phyloP scores from a whole-genome alignment of 805 yeast genomes.

The Pichia pseudocactophila region DNA sequence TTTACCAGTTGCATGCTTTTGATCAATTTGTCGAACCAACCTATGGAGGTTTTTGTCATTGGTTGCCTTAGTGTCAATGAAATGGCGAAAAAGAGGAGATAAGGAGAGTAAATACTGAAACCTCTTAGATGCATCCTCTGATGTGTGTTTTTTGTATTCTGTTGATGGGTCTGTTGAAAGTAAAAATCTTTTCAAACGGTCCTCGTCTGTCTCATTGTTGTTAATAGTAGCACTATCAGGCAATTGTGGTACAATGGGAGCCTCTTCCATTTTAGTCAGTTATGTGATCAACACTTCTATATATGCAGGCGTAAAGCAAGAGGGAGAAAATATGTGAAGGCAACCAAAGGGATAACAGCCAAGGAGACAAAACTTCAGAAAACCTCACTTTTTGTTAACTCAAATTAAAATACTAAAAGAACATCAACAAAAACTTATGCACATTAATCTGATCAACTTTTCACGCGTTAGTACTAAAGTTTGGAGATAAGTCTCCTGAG shows the following conservation, averaged over 20 bases:
- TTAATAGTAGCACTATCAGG: conserved; percentile 6
- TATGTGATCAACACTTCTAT: too few relatives aligned
- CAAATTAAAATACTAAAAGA: too few relatives aligned
- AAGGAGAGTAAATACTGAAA: conserved; percentile 73
- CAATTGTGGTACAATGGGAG: not conserved
- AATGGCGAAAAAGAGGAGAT: conserved; percentile 82
- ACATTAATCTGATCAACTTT: too few relatives aligned
- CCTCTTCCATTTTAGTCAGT: too few relatives aligned
- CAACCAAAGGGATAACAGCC: too few relatives aligned
- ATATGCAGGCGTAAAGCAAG: too few relatives aligned
- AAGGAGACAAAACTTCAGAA: too few relatives aligned
- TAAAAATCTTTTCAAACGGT: conserved; percentile 40
- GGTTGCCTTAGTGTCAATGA: conserved; percentile 72
- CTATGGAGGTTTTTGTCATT: conserved; percentile 66
- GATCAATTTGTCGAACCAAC: conserved; percentile 48
- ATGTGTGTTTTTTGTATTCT: conserved; percentile 46
- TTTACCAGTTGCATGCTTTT: conserved; percentile 33
- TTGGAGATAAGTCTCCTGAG: too few relatives aligned
- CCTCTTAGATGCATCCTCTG: conserved; percentile 57
- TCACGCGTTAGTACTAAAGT: too few relatives aligned
- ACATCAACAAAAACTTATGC: too few relatives aligned
- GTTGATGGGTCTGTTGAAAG: conserved; percentile 46
- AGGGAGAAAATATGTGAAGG: too few relatives aligned
- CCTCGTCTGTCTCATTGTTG: conserved; percentile 24
- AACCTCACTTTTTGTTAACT: too few relatives aligned